A percentile compares a stretch with the other conserved stretches of the same genome.
These are phyloP conservation scores for Cenchrus fungigraminus DNA, from an alignment of 176 grass and related monocot genomes.

Conservation along the genomic window DNA sequence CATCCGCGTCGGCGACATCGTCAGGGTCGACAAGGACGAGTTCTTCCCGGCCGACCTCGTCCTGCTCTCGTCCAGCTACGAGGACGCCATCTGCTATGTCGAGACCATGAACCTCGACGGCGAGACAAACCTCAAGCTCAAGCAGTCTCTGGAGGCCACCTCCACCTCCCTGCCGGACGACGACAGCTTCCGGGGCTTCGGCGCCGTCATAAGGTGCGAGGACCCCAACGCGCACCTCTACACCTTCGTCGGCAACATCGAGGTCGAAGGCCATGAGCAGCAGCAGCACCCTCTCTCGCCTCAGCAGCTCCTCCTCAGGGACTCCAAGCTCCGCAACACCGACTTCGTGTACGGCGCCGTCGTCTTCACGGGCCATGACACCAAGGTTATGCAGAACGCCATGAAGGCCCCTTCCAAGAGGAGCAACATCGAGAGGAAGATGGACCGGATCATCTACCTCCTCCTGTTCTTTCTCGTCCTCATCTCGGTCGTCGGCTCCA, in stretches of 20 bases:
- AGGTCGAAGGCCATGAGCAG: constrained; percentile 31
- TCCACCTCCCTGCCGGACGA: constrained; percentile 51
- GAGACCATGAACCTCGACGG: constrained; percentile 99
- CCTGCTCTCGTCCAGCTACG: constrained; percentile 86
- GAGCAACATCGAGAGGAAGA: constrained; percentile 81
- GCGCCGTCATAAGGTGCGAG: constrained; percentile 63
- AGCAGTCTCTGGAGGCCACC: constrained; percentile 68
- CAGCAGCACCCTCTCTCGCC: constrained; percentile 58
- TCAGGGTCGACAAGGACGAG: constrained; percentile 86
- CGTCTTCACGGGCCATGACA: constrained; percentile 87
- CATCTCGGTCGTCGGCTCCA: constrained; percentile 62
- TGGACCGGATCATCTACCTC: constrained; percentile 86
- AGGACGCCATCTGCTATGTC: constrained; percentile 86
- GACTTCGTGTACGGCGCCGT: constrained; percentile 78
- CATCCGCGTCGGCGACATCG: constrained; percentile 70
- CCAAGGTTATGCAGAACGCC: constrained; percentile 98
- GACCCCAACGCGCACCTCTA: constrained; percentile 91
- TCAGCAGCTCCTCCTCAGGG: constrained; percentile 90
- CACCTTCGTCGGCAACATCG: constrained; percentile 76
- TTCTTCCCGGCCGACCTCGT: constrained; percentile 92
- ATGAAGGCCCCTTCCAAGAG: constrained; percentile 78
- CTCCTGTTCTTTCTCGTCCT: constrained; percentile 61
- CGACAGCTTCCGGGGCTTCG: constrained; percentile 35
- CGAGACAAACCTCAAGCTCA: constrained; percentile 95
- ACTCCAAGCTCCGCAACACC: constrained; percentile 90